Percentiles rank a stretch among this genome's conserved stretches.
Conservation (phyloP, 352 stramenopile genomes). For the Phytophthora citrophthora region DNA sequence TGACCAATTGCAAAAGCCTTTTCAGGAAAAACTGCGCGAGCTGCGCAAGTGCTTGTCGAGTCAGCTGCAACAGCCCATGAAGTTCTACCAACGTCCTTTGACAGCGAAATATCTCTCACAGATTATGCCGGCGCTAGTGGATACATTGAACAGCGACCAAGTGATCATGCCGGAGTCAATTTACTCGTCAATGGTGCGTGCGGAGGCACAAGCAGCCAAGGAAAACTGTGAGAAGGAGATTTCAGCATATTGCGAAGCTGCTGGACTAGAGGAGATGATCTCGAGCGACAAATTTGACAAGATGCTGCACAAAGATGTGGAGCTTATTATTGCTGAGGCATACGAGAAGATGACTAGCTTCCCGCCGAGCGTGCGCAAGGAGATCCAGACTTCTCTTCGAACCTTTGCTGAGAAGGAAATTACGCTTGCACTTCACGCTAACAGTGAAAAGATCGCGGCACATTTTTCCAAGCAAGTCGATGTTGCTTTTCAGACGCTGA, state of each 20-base stretch:
- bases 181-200: constrained; percentile 86
- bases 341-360: constrained; percentile 56
- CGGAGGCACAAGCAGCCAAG: constrained; percentile 70
- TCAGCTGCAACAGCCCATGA: constrained; percentile 78
- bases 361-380: constrained; percentile 59
- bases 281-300: constrained; percentile 64
- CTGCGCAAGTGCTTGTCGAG: constrained; percentile 72
- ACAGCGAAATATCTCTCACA: constrained; percentile 74
- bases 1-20: constrained; percentile 78
- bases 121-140: constrained; percentile 79
- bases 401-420: constrained; percentile 74
- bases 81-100: constrained; percentile 75
- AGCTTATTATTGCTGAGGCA: constrained; percentile 63
- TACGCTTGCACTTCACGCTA: constrained; percentile 67
- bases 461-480: constrained; percentile 65
- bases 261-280: constrained; percentile 63
- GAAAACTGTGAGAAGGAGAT: constrained; percentile 71
- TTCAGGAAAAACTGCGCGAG: constrained; percentile 80
- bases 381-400: constrained; percentile 60
- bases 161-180: constrained; percentile 92
- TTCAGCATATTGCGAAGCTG: constrained; percentile 67
- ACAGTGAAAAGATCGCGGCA: constrained; percentile 68
- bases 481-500: constrained; percentile 56
- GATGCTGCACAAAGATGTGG: constrained; percentile 56
- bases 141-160: constrained; percentile 87